Evolutionary conservation across 805 yeast genomes (phyloP).

Genomic region (Brettanomyces naardenensis): DNA sequence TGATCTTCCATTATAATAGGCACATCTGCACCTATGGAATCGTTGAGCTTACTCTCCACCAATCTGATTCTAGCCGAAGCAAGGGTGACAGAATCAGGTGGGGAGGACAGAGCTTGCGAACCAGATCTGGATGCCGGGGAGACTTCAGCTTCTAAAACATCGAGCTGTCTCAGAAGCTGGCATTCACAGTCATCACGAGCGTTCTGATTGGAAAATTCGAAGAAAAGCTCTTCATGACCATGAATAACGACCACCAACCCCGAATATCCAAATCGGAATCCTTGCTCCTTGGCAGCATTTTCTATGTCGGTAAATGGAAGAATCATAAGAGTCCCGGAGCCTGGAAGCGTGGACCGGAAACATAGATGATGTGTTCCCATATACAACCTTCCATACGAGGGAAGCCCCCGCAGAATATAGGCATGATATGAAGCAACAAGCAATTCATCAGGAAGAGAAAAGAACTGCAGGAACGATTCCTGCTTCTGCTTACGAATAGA

Average conservation of each 20-base stretch:
- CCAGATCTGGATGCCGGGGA: neutral
- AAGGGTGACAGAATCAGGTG: constrained; percentile 7
- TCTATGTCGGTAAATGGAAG: constrained; percentile 72
- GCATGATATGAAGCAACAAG: constrained; percentile 65
- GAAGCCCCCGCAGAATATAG: constrained; percentile 62
- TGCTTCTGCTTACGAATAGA: neutral
- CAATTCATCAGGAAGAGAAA: constrained; percentile 49
- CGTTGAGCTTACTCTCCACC: constrained; percentile 58
- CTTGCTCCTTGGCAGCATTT: constrained; percentile 57
- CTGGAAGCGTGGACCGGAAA: constrained; percentile 73
- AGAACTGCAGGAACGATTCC: constrained; percentile 36
- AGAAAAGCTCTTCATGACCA: constrained; percentile 69
- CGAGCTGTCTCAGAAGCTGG: constrained; percentile 43
- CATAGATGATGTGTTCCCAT: constrained; percentile 65
- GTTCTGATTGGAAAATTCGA: constrained; percentile 62
- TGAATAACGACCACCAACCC: constrained; percentile 64
- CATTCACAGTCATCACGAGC: constrained; percentile 69
- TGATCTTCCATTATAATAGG: constrained; percentile 66
- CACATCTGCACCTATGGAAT: constrained; percentile 53
- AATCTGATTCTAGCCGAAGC: constrained; percentile 55
- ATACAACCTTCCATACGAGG: constrained; percentile 78
- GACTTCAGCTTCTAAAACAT: constrained; percentile 21
- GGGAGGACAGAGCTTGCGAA: neutral
- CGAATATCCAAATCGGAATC: constrained; percentile 59
- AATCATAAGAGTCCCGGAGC: constrained; percentile 72